Percentiles rank a stretch among this genome's conserved stretches.
Conservation (phyloP, 305 asterid genomes). For the Withania somnifera region DNA sequence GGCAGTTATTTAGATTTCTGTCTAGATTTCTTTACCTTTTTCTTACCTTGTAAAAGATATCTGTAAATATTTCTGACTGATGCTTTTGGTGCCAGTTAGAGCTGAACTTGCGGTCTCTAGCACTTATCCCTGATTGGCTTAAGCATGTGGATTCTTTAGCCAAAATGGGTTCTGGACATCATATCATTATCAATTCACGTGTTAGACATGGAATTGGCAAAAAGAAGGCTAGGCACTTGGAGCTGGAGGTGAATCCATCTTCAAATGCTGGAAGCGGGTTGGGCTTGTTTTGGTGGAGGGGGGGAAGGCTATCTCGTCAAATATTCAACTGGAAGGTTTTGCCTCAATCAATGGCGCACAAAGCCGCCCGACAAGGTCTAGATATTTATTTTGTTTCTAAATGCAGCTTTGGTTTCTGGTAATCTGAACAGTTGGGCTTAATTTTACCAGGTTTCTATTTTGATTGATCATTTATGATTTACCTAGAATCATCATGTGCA, state of each 20-base stretch:
- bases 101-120: slow-evolving; percentile 61
- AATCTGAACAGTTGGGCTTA: slow-evolving; percentile 15
- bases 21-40: neutral
- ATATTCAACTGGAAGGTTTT: slow-evolving; percentile 77
- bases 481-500: slow-evolving; percentile 24
- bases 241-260: slow-evolving; percentile 34
- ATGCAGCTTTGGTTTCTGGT: slow-evolving; percentile 6
- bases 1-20: neutral
- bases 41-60: neutral
- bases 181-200: slow-evolving; percentile 42
- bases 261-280: slow-evolving; percentile 57
- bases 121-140: slow-evolving; percentile 67
- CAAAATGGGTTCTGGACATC: slow-evolving; percentile 74
- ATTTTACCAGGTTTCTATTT: neutral
- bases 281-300: slow-evolving; percentile 94
- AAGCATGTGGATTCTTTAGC: slow-evolving; percentile 70
- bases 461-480: neutral
- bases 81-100: slow-evolving; percentile 54
- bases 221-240: slow-evolving; percentile 40
- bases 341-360: slow-evolving; percentile 64
- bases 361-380: slow-evolving; percentile 93
- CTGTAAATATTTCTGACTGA: neutral
- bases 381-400: slow-evolving; percentile 14
- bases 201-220: slow-evolving; percentile 43
- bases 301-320: slow-evolving; percentile 71